These are phyloP conservation scores for Fusarium dimerum DNA, from an alignment of 2,329 filamentous ascomycete genomes.

Conservation along the genomic window DNA sequence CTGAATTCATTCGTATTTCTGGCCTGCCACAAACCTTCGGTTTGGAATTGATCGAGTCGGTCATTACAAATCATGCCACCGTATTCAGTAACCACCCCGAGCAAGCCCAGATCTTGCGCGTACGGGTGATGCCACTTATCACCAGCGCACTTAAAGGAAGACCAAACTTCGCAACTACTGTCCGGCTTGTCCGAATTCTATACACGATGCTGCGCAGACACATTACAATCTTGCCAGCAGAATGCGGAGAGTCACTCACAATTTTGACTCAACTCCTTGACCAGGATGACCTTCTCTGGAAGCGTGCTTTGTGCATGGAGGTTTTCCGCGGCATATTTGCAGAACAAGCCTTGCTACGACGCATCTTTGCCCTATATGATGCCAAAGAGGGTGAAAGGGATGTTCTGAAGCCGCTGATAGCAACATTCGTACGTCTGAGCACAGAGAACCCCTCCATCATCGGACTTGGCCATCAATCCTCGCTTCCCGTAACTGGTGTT, in stretches of 20 bases:
- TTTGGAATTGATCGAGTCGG: conserved; percentile 87
- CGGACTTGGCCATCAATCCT: conserved; percentile 85
- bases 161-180: conserved; percentile 76
- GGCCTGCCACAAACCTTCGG: conserved; percentile 80
- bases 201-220: conserved; percentile 80
- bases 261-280: conserved; percentile 85
- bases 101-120: conserved; percentile 75
- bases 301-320: conserved; percentile 86
- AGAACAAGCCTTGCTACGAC: conserved; percentile 74
- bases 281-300: conserved; percentile 83
- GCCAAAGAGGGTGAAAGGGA: conserved; percentile 69
- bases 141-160: conserved; percentile 77
- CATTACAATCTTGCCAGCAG: conserved; percentile 69
- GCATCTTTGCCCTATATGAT: conserved; percentile 82
- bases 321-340: conserved; percentile 84
- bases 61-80: conserved; percentile 80
- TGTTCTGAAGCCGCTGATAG: conserved; percentile 79
- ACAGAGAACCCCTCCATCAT: conserved; percentile 89
- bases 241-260: conserved; percentile 81
- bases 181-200: conserved; percentile 80
- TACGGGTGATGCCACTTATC: conserved; percentile 79
- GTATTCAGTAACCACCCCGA: conserved; percentile 80
- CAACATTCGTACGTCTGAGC: conserved; percentile 87
- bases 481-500: conserved; percentile 66
- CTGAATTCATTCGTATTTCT: conserved; percentile 79